Base-by-base conservation (phyloP, 2,329 filamentous ascomycete genomes). In the Talaromyces sp. region DNA sequence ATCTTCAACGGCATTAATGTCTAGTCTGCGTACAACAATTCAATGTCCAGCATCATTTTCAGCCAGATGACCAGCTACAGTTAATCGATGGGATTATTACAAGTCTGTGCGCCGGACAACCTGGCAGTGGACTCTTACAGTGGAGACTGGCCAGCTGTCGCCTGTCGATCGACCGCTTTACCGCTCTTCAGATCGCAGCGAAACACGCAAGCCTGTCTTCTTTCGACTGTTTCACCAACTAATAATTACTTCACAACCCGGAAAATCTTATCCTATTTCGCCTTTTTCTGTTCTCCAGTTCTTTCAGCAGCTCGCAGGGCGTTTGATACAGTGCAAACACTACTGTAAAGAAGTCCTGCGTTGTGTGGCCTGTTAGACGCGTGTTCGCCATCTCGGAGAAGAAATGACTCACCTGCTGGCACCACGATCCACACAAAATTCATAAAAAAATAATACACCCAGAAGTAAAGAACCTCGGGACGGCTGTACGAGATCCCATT, bases 351-450 rank as follows among this genome's bases (percentile, higher is more conserved):
- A 6, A 66, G 57, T 40, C 40, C 65, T 65, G 36, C n/a, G 18
- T 10, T 18, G 42, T n/a, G 7, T 27, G 40, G 30, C 8, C 16
- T 3, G n/a, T 58, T 33, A 60, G 61, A 61, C 40, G 23, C 30
- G 18, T 53, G 40, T 8, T 51, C 14, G 4, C 5, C 27, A 31
- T 14, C 34, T 44, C 27, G 34, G 28, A 36, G 10, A 33, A 4
- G 14, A 16, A 4, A 33, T 30, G 44, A 79, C 83, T 77, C 72
- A 85, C 84, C 74, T 23, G 73, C 74, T 5, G 86, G 86, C 59
- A 88, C 82, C 34, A 87, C 76, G 60, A 88, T 87, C 86, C 86
- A 89, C 70, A 88, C 84, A 57, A 82, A 81, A 68, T 89, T 89
- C 85, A 88, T 87, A 34, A 85, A 74, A 61, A 88, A 81, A 70